These are phyloP conservation scores for Candida mattraensis DNA, from an alignment of 805 yeast species.

Conservation along the genomic window DNA sequence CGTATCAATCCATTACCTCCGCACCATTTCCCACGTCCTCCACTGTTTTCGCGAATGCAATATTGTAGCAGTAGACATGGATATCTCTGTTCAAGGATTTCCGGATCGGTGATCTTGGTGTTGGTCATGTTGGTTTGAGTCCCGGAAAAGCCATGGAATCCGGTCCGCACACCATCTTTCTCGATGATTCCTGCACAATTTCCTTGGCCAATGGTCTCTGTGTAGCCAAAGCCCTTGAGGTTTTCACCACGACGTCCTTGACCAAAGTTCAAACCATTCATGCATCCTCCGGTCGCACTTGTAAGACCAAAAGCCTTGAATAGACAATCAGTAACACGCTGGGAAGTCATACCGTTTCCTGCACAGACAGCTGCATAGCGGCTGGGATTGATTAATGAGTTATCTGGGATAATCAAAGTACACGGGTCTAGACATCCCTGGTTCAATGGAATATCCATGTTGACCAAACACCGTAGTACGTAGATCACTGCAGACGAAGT, in stretches of 20 bases:
- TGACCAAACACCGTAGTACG: slow-evolving; percentile 78
- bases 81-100: slow-evolving; percentile 50
- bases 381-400: slow-evolving; percentile 31
- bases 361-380: slow-evolving; percentile 50
- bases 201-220: slow-evolving; percentile 58
- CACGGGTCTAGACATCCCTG: slow-evolving; percentile 72
- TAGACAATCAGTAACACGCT: slow-evolving; percentile 51
- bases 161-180: slow-evolving; percentile 6
- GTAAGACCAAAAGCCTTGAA: slow-evolving; percentile 53
- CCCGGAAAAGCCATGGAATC: slow-evolving; percentile 43
- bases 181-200: slow-evolving; percentile 44
- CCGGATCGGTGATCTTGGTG: slow-evolving; percentile 50
- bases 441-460: slow-evolving; percentile 84
- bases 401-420: slow-evolving; percentile 24
- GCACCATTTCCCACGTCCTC: slow-evolving; percentile 48
- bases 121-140: slow-evolving; percentile 44
- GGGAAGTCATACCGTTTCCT: slow-evolving; percentile 56
- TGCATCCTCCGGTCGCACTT: slow-evolving; percentile 57
- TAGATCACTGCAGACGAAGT: slow-evolving; percentile 85
- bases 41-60: slow-evolving; percentile 44
- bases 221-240: slow-evolving; percentile 48
- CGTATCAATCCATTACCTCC: slow-evolving; percentile 56
- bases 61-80: slow-evolving; percentile 49
- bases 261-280: slow-evolving; percentile 58
- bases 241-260: slow-evolving; percentile 23